Base-by-base conservation (phyloP, 805 yeast species). In the Maudiozyma barnettii region DNA sequence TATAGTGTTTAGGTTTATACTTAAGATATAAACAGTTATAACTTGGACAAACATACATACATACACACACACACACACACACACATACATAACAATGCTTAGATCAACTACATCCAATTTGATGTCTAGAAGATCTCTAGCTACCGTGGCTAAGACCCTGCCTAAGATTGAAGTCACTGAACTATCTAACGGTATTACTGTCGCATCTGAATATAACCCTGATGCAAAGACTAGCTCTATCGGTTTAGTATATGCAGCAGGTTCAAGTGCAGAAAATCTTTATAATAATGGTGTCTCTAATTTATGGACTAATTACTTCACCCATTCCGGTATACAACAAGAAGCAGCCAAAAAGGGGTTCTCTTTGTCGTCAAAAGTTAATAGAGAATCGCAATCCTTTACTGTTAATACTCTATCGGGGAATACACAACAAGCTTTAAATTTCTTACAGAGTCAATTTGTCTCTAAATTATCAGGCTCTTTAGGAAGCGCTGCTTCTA, bases 201-300 rank as follows among this genome's bases (percentile, higher is more conserved):
- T 85, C 54, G 88, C 88, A 52, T 73, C 87, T 44, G 85, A 82
- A 67, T 57, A 75, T 55, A 75, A 79, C 68, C 75, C 82, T 39
- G 57, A 67, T 47, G 50, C 63, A 14, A 42, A 49, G 49, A 62
- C 81, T 36, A 72, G 86, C 43, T 73, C 87, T 35, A 73, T 82
- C 55, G 91, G 93, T 67, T 67, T 82, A 49, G 84, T 75, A 65
- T 71, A 74, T 63, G 84, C 82, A 55, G 84, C 89, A 45, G 95
- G 95, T 65, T 79, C 91, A 44, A 73, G 89, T 65, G 67, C 84
- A 46, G 95, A 85, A 68, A 84, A 82, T 68, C 74, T 86, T 40
- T 84, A 79, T 77, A 82, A 81, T 72, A 84, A 85, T 57, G 95
- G 95, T 77, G 79, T 82, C 45, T 77, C 91, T 47, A 77, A 82